phyloP scores from a whole-genome alignment of 352 stramenopile species.

The Thalassiosira tumida region DNA sequence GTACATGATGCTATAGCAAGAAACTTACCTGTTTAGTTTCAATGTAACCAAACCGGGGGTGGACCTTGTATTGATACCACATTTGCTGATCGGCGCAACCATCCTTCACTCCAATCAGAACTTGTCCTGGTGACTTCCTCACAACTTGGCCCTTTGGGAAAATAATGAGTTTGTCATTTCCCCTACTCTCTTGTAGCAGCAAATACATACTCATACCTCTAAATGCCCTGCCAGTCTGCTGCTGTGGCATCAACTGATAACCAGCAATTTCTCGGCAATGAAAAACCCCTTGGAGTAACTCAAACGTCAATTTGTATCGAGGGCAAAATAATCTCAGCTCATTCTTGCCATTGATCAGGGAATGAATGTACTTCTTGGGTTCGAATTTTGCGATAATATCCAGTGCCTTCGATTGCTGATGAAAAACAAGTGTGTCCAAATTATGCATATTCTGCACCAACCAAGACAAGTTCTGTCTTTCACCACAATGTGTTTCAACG shows the following conservation, averaged over 20 bases:
- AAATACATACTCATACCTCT: constrained; percentile 68
- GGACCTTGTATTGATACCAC: constrained; percentile 69
- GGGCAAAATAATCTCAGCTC: constrained; percentile 62
- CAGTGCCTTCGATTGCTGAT: constrained; percentile 53
- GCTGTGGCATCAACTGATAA: constrained; percentile 53
- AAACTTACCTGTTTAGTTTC: constrained; percentile 68
- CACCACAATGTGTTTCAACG: constrained; percentile 52
- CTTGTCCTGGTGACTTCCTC: constrained; percentile 26
- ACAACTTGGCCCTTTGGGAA: constrained; percentile 67
- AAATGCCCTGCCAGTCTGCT: constrained; percentile 62
- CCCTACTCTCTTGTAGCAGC: constrained; percentile 50
- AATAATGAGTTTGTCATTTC: constrained; percentile 48
- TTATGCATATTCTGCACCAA: constrained; percentile 35
- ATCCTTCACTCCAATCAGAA: constrained; percentile 43
- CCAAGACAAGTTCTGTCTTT: constrained; percentile 15
- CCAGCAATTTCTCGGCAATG: constrained; percentile 66
- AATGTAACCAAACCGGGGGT: constrained; percentile 69
- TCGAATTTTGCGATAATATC: constrained; percentile 77
- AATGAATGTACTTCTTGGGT: constrained; percentile 62
- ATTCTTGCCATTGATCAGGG: constrained; percentile 40
- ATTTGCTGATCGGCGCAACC: constrained; percentile 45
- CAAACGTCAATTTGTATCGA: constrained; percentile 74
- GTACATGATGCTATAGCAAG: too few species aligned
- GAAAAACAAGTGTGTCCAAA: constrained; percentile 66
- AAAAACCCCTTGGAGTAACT: constrained; percentile 34